Evolutionary conservation across 352 stramenopile genomes (phyloP).

Genomic region (Globisporangium iwayamae): DNA sequence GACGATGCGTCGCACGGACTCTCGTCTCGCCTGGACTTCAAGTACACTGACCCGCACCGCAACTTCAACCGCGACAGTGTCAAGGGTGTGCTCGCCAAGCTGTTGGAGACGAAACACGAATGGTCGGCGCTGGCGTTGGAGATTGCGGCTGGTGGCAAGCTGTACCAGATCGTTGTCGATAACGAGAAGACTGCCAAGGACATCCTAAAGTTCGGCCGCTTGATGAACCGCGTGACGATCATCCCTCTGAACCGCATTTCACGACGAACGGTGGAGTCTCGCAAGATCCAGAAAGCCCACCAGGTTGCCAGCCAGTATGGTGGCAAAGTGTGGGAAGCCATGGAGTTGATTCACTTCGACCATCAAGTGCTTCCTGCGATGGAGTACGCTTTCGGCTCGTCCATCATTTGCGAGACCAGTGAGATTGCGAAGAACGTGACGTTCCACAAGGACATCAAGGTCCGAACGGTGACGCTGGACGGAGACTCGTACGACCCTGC

Average conservation of each 20-base stretch:
- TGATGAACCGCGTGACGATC: constrained; percentile 97
- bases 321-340: constrained; percentile 89
- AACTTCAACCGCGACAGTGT: constrained; percentile 96
- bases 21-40: constrained; percentile 95
- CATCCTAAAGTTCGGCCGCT: constrained; percentile 95
- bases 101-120: constrained; percentile 94
- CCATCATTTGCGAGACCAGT: constrained; percentile 96
- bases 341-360: constrained; percentile 97
- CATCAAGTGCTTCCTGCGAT: constrained; percentile 94
- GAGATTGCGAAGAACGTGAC: constrained; percentile 88
- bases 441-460: constrained; percentile 91
- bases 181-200: constrained; percentile 98
- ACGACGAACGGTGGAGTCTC: constrained; percentile 61
- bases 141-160: constrained; percentile 96
- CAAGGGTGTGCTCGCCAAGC: constrained; percentile 96
- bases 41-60: constrained; percentile 93
- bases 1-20: constrained; percentile 92
- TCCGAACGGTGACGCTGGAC: constrained; percentile 96
- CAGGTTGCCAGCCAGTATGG: constrained; percentile 87
- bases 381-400: constrained; percentile 98
- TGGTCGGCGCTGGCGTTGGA: constrained; percentile 95
- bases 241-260: constrained; percentile 98
- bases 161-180: constrained; percentile 99
- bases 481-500: constrained; percentile 98
- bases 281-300: constrained; percentile 78